These are phyloP conservation scores for Colletotrichum sp. DNA, from an alignment of 2,329 filamentous ascomycete species.

Conservation along the genomic window DNA sequence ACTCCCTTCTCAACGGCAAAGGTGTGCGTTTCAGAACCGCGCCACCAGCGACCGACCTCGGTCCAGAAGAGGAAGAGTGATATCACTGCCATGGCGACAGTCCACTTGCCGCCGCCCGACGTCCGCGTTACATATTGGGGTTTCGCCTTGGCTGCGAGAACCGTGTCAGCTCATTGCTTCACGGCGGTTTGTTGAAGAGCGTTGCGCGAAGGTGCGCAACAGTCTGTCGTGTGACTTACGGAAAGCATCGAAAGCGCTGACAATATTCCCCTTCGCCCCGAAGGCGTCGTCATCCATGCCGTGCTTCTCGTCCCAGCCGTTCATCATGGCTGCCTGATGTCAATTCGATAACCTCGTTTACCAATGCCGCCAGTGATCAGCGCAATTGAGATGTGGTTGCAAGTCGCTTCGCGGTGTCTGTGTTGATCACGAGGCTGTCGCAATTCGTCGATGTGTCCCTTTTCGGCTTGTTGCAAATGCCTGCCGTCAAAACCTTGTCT, in stretches of 20 bases:
- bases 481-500: background rate
- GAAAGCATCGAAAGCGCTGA: conserved; percentile 96
- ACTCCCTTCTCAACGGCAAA: conserved; percentile 95
- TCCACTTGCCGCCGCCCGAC: conserved; percentile 91
- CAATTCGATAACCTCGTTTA: background rate
- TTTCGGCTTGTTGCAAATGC: conserved; percentile 18
- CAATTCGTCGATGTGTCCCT: background rate
- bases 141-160: conserved; percentile 83
- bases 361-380: background rate
- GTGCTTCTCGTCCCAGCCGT: conserved; percentile 74
- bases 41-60: conserved; percentile 84
- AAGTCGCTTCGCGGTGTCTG: background rate
- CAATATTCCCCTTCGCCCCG: conserved; percentile 71
- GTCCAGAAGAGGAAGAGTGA: conserved; percentile 78
- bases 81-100: conserved; percentile 77
- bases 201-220: background rate
- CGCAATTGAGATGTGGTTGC: background rate
- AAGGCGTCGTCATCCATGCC: conserved; percentile 79
- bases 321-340: conserved; percentile 59
- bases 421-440: background rate
- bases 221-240: conserved; percentile 62
- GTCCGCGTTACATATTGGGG: conserved; percentile 88
- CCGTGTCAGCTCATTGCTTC: conserved; percentile 23
- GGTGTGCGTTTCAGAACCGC: conserved; percentile 82
- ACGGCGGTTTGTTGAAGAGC: background rate